A percentile compares a stretch with the other conserved stretches of the same genome.
phyloP scores from a whole-genome alignment of 2,329 filamentous ascomycete species.

The Neonectria magnoliae region DNA sequence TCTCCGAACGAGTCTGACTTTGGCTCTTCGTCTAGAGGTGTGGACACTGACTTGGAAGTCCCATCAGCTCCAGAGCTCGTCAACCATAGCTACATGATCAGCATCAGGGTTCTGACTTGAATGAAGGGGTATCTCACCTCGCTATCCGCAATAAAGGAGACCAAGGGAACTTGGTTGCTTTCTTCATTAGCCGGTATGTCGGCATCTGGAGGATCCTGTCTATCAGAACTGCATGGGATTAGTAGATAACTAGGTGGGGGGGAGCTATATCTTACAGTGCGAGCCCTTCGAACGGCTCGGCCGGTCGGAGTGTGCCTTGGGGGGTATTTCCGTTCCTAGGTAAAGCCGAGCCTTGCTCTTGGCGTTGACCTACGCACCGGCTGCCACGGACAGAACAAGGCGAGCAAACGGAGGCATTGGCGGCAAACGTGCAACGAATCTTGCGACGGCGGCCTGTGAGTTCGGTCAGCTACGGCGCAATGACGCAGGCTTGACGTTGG shows the following conservation, averaged over 20 bases:
- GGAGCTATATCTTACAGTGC: neutral
- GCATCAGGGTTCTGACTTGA: neutral
- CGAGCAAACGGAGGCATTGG: slow-evolving; percentile 53
- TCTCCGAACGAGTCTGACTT: neutral
- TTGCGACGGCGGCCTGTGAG: slow-evolving; percentile 56
- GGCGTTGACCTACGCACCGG: slow-evolving; percentile 10
- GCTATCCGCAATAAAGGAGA: slow-evolving; percentile 9
- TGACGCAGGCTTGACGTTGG: neutral
- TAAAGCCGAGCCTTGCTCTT: neutral
- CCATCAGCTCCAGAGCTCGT: neutral
- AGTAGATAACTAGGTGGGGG: neutral
- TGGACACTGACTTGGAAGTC: neutral
- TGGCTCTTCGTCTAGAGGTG: neutral
- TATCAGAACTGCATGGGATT: neutral
- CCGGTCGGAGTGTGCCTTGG: neutral
- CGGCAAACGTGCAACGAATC: slow-evolving; percentile 54
- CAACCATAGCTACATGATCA: slow-evolving; percentile 7
- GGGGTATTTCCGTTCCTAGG: neutral
- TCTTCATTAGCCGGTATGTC: neutral
- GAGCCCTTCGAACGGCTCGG: neutral
- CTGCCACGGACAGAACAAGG: slow-evolving; percentile 44
- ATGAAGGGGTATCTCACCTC: neutral
- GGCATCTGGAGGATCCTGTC: neutral
- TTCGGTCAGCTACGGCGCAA: neutral
- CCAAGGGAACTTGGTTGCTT: neutral